Base-by-base conservation (phyloP, 306 rosid species). In the Pyrus communis region DNA sequence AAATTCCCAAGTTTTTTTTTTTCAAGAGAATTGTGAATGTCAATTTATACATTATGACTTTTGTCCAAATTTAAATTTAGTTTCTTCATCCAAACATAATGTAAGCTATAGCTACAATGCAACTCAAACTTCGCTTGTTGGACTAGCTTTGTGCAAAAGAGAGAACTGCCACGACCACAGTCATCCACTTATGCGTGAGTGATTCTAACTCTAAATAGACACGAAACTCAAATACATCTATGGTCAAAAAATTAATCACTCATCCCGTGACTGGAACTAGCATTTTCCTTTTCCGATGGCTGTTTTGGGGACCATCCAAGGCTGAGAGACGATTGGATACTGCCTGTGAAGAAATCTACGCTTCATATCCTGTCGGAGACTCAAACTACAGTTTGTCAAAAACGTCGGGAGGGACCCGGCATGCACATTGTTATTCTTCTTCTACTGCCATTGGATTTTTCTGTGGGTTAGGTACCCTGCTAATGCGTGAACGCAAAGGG, bases 321-420 rank as follows among this genome's bases (percentile, higher is more conserved):
- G 66, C 19, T 7, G 45, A 13, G 62, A 59, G 51, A 14, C 19
- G n/a, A 55, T 11, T 6, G 46, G n/a, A 7, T 7, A 42, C 38
- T 31, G 74, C 55, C 18, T 40, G 77, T 74, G 79, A 75, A 80
- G 27, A 70, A 30, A 83, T 83, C 79, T 71, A 75, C 73, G 73
- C 63, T 38, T 54, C 76, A 11, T 75, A 79, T 86, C 70, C 15
- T 86, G 90, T 86, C 90, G 87, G 87, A 67, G 81, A 69, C 84
- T 77, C 63, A 49, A 72, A 69, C 80, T 30, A 77, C 90, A 84
- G 71, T 58, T 81, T 69, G 84, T 86, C 90, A 84, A 84, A 81
- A 60, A 22, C 57, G 14, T 22, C 31, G 31, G 79, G 74, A 66
- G 76, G 82, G 84, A 67, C 87, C 86, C 76, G 35, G 13, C 15